A percentile compares a stretch with the other conserved stretches of the same genome.
Conservation (phyloP, 257 asterid genomes). For the Solanum ahanhuiri region DNA sequence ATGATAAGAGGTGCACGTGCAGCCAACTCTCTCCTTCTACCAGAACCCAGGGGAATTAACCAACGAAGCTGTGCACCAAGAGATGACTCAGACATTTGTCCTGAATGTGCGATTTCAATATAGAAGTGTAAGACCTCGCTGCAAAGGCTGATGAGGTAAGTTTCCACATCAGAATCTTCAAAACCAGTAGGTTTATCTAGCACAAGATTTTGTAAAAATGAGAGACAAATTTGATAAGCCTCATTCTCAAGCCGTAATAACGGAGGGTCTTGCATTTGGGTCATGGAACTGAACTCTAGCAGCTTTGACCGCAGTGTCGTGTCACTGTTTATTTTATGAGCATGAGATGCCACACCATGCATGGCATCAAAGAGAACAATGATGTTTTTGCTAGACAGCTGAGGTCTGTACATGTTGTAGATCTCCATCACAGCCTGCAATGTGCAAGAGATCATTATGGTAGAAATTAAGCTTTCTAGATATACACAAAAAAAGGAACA, state of each 20-base stretch:
- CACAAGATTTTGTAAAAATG: conserved; percentile 67
- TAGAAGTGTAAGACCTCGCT: conserved; percentile 71
- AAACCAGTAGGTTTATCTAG: conserved; percentile 43
- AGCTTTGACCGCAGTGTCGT: conserved; percentile 52
- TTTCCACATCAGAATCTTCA: conserved; percentile 64
- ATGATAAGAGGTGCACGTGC: conserved; percentile 90
- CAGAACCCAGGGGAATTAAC: conserved; percentile 88
- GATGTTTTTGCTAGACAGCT: conserved; percentile 53
- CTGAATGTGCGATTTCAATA: conserved; percentile 46
- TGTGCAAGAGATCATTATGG: background rate
- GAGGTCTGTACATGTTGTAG: conserved; percentile 67
- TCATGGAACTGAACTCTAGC: conserved; percentile 68
- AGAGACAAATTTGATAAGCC: conserved; percentile 87
- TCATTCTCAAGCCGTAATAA: conserved; percentile 93
- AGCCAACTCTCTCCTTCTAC: conserved; percentile 76
- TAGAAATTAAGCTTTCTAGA: background rate
- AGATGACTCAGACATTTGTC: conserved; percentile 32
- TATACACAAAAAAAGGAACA: background rate
- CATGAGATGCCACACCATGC: conserved; percentile 71
- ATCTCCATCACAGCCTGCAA: conserved; percentile 90
- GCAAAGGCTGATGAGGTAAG: conserved; percentile 75
- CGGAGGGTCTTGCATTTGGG: conserved; percentile 99
- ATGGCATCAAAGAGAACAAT: conserved; percentile 66
- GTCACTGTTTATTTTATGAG: conserved; percentile 71
- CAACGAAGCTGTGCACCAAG: conserved; percentile 32